These are phyloP conservation scores for Exsudoporus floridanus DNA, from an alignment of 1,284 basidiomycete genomes.

Conservation along the genomic window DNA sequence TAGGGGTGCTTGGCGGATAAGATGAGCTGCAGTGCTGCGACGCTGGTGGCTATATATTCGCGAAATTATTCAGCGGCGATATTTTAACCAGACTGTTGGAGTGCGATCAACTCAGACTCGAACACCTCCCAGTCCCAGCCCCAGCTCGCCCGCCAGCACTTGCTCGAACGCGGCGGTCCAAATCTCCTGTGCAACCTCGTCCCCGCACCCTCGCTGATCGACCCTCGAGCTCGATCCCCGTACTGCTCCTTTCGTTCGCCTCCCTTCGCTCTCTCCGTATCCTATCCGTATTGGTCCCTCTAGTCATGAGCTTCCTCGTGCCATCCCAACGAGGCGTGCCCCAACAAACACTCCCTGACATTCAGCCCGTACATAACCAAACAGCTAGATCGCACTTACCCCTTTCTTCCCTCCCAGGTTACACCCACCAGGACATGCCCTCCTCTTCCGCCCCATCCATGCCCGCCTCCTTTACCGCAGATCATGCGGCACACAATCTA, in stretches of 20 bases:
- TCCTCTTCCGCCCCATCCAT: constrained; percentile 21
- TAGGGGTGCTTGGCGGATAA: background rate
- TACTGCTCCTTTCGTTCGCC: constrained; percentile 21
- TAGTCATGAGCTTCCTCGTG: constrained; percentile 46
- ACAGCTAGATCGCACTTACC: constrained; percentile 36
- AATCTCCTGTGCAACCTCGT: too few relatives aligned
- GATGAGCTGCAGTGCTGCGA: background rate
- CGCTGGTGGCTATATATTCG: constrained; percentile 14
- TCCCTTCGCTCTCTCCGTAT: constrained; percentile 9
- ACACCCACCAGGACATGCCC: constrained; percentile 32
- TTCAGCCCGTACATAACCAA: constrained; percentile 35
- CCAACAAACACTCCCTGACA: constrained; percentile 29
- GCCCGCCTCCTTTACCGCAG: constrained; percentile 16
- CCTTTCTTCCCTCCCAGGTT: constrained; percentile 38
- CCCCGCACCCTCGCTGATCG: constrained; percentile 17
- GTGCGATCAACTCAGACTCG: constrained; percentile 24
- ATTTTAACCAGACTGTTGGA: constrained; percentile 25
- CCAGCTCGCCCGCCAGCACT: background rate
- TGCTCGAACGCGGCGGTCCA: too few relatives aligned
- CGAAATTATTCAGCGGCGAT: constrained; percentile 33
- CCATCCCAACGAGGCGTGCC: constrained; percentile 40
- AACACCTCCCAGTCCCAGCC: constrained; percentile 6
- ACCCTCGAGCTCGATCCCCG: constrained; percentile 14
- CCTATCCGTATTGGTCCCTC: constrained; percentile 17
- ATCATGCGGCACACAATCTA: constrained; percentile 24